Base-by-base conservation (phyloP, 73 alveolate species). In the Paraurostyla sp. region DNA sequence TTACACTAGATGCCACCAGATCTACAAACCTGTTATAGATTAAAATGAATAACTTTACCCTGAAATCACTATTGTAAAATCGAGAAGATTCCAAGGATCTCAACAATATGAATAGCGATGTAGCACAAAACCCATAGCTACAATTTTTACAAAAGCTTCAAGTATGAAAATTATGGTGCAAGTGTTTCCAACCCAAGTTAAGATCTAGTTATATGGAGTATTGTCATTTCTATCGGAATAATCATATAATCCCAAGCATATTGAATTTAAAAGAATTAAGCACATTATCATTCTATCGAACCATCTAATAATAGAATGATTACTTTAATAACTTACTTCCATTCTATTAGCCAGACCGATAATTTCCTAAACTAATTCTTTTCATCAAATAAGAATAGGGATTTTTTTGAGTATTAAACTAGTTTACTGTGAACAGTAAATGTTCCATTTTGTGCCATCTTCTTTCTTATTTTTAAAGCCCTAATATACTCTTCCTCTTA, bases 51-150 rank as follows among this genome's bases (percentile, higher is more conserved):
- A 43, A 18, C 85, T 76, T 65, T 65, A 65, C 58, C 87, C 52
- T 6, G 22, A 23, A 15, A 86, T 71, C 0, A 92, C 90, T 3
- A 92, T 83, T 30, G 63, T 46, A 90, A 92, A 92, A 59, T 92
- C 98, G 32, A 92, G 40, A 13, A 92, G 63, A 59, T 94, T 94
- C 98, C 98, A 94, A 16, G 82, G 81, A 56, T 92, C 98, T 65
- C 98, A 80, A 0, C 92, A 41, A 82, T 94, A 94, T 0, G 96
- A 48, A 25, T 54, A 32, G 30, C 38, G 32, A 30, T 87, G 86
- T 35, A 91, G 46, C 22, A 88, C 80, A 27, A 93, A 59, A n/a
- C 98, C 98, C 88, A 75, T 57, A 0, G 94, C 96, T 9, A 92
- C 27, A 22, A 93, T 80, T 59, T 92, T 93, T 0, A 93, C 35